Percentiles rank a stretch among this genome's conserved stretches.
Evolutionary conservation across 169 alveolate species (phyloP).

Genomic region (Besnoitia besnoiti): DNA sequence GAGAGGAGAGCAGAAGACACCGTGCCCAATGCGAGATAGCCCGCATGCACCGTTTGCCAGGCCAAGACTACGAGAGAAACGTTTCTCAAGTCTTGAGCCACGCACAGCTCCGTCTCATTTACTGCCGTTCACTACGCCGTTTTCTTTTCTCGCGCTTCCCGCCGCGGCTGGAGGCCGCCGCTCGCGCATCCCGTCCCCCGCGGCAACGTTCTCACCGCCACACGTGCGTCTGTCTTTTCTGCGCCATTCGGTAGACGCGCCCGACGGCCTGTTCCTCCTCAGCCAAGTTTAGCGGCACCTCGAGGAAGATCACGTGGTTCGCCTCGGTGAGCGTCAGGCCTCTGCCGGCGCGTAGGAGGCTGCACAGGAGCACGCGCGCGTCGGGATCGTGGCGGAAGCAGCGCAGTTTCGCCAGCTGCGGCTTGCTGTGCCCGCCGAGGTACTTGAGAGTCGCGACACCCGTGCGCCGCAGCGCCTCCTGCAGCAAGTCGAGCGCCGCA

Average conservation of each 20-base stretch:
- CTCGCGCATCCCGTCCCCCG: too few relatives aligned
- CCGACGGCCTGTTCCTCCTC: slow-evolving; percentile 78
- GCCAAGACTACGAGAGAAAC: too few relatives aligned
- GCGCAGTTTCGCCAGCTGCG: not conserved
- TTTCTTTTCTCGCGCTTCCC: too few relatives aligned
- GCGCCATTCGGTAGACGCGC: slow-evolving; percentile 76
- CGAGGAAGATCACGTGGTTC: slow-evolving; percentile 72
- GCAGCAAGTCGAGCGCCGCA: slow-evolving; percentile 60
- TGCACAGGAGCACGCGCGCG: slow-evolving; percentile 55
- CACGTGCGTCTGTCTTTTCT: slow-evolving; percentile 71
- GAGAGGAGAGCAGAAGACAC: too few relatives aligned
- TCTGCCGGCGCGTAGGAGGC: slow-evolving; percentile 68
- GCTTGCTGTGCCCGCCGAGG: slow-evolving; percentile 40
- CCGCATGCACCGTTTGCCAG: too few relatives aligned
- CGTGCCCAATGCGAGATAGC: too few relatives aligned
- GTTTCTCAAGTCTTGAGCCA: too few relatives aligned
- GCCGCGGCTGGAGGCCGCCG: too few relatives aligned
- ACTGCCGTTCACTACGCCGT: too few relatives aligned
- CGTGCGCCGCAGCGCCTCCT: slow-evolving; percentile 32
- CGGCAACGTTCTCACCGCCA: slow-evolving; percentile 60
- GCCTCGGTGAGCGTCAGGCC: slow-evolving; percentile 77
- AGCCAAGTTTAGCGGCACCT: slow-evolving; percentile 68
- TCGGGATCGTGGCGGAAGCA: slow-evolving; percentile 11
- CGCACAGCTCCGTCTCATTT: too few relatives aligned
- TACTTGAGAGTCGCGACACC: slow-evolving; percentile 48